These are phyloP conservation scores for Boeremia lycopersici DNA, from an alignment of 2,329 filamentous ascomycete species.

Conservation along the genomic window DNA sequence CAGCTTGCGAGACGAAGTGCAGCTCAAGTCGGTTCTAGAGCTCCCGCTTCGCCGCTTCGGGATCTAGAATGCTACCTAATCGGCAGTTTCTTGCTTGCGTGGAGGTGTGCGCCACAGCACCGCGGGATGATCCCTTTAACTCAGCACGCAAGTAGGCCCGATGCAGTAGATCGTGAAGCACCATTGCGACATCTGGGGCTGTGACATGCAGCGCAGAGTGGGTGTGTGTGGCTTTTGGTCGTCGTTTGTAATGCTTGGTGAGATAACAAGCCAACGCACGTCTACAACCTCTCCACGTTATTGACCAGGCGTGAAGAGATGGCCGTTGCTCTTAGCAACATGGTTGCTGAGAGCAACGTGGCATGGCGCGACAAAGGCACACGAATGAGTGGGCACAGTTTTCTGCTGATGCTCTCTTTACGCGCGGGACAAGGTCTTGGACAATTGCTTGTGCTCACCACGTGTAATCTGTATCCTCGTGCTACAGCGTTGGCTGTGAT, in stretches of 20 bases:
- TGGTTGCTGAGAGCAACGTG: too few species aligned
- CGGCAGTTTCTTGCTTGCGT: constrained; percentile 1
- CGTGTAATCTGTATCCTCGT: not conserved
- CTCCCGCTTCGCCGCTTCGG: constrained; percentile 1
- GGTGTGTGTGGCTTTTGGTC: not conserved
- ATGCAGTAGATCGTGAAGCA: not conserved
- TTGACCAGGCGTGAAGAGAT: too few species aligned
- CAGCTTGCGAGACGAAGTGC: constrained; percentile 3
- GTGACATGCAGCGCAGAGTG: not conserved
- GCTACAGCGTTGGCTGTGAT: not conserved
- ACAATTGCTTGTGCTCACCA: not conserved
- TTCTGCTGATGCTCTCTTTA: not conserved
- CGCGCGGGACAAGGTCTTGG: not conserved
- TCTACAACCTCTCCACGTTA: too few species aligned
- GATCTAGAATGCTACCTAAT: not conserved
- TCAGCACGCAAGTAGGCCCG: not conserved
- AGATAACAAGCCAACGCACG: too few species aligned
- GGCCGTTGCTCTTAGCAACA: too few species aligned
- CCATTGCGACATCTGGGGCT: constrained; percentile 12
- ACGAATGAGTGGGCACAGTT: too few species aligned
- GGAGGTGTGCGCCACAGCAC: constrained; percentile 6
- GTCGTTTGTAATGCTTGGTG: too few species aligned
- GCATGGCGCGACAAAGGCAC: too few species aligned
- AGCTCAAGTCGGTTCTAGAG: not conserved
- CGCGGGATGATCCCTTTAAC: constrained; percentile 2